These are phyloP conservation scores for Tylopilus vinaceipallidus DNA, from an alignment of 768 basidiomycete genomes.

Conservation along the genomic window DNA sequence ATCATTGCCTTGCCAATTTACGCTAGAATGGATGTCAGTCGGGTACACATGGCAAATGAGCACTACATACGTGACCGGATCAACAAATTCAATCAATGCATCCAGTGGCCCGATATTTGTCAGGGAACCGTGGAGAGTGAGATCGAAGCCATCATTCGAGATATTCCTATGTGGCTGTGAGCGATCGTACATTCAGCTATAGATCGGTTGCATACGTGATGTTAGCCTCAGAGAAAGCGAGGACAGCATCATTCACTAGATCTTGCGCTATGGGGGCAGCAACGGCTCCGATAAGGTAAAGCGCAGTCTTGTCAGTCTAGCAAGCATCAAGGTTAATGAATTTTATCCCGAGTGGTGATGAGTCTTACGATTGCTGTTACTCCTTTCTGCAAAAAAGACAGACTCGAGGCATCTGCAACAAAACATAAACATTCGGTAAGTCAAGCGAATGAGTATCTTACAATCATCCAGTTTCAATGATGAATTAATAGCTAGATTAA, in stretches of 20 bases:
- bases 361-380: slow-evolving; percentile 52
- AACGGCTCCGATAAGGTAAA: slow-evolving; percentile 71
- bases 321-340: slow-evolving; percentile 3
- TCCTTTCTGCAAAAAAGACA: slow-evolving; percentile 55
- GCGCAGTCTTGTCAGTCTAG: slow-evolving; percentile 58
- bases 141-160: slow-evolving; percentile 59
- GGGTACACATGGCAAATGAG: not conserved
- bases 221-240: slow-evolving; percentile 56
- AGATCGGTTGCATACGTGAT: slow-evolving; percentile 43
- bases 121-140: slow-evolving; percentile 57
- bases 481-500: slow-evolving; percentile 55
- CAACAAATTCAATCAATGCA: slow-evolving; percentile 62
- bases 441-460: slow-evolving; percentile 28
- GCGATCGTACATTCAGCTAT: slow-evolving; percentile 43
- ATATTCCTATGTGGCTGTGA: slow-evolving; percentile 50
- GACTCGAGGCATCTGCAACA: slow-evolving; percentile 47
- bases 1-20: slow-evolving; percentile 59
- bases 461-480: slow-evolving; percentile 65
- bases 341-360: not conserved
- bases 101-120: slow-evolving; percentile 68
- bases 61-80: slow-evolving; percentile 52
- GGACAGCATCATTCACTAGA: slow-evolving; percentile 54
- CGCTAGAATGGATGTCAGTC: slow-evolving; percentile 34
- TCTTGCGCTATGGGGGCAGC: slow-evolving; percentile 64
- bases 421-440: slow-evolving; percentile 1